Evolutionary conservation across 441 rosid genomes (phyloP).

Genomic region (Syzygium malaccense): DNA sequence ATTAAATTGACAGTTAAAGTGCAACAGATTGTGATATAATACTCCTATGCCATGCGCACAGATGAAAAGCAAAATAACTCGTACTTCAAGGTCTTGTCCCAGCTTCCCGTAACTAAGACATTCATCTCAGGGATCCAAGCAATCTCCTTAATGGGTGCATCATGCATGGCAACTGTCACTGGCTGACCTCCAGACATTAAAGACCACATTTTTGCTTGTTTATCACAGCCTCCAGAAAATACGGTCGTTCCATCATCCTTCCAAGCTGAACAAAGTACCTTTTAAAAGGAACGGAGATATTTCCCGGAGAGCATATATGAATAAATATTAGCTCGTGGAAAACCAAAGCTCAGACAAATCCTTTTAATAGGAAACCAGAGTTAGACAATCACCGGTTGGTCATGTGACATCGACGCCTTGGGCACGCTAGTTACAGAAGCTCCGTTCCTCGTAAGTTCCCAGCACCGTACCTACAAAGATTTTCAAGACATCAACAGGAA

Average conservation of each 20-base stretch:
- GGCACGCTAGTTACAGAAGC: slow-evolving; percentile 48
- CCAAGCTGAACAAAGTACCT: slow-evolving; percentile 95
- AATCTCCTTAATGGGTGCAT: slow-evolving; percentile 69
- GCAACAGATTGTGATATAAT: background rate
- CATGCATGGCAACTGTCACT: slow-evolving; percentile 90
- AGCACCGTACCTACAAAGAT: slow-evolving; percentile 68
- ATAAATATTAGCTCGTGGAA: background rate
- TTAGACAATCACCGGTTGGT: slow-evolving; percentile 68
- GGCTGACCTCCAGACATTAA: slow-evolving; percentile 78
- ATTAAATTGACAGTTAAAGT: background rate
- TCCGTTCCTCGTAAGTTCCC: slow-evolving; percentile 78
- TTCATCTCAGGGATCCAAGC: slow-evolving; percentile 98
- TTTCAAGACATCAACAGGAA: background rate
- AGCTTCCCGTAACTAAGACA: slow-evolving; percentile 81
- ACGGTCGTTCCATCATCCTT: slow-evolving; percentile 96
- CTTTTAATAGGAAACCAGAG: background rate
- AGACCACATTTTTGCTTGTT: slow-evolving; percentile 99
- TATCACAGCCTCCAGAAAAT: slow-evolving; percentile 94
- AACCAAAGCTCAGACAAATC: background rate
- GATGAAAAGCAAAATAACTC: background rate
- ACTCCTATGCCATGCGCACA: background rate
- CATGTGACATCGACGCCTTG: slow-evolving; percentile 81
- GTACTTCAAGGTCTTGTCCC: slow-evolving; percentile 93
- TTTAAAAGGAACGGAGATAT: background rate
- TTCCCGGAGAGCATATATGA: background rate